A percentile compares a stretch with the other conserved stretches of the same genome.
Conservation (phyloP, 1,284 basidiomycete genomes). For the Microbotryomycetes sp. region DNA sequence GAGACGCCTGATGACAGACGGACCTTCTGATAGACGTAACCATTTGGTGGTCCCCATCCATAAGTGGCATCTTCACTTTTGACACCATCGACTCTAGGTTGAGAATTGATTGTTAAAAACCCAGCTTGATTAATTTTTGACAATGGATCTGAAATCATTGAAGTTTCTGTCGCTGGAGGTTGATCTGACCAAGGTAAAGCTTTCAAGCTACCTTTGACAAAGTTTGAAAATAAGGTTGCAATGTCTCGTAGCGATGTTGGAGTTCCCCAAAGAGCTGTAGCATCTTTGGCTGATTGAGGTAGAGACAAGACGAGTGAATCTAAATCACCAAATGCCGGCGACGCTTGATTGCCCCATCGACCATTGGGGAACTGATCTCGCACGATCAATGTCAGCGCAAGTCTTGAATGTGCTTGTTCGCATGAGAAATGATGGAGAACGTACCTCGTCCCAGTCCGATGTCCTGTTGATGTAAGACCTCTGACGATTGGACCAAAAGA, state of each 20-base stretch:
- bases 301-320: slow-evolving; percentile 25
- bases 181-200: slow-evolving; percentile 85
- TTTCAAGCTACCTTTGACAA: slow-evolving; percentile 55
- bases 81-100: slow-evolving; percentile 82
- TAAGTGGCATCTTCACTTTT: slow-evolving; percentile 57
- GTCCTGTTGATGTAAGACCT: slow-evolving; percentile 84
- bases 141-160: slow-evolving; percentile 70
- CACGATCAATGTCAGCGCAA: slow-evolving; percentile 26
- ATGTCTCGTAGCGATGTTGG: slow-evolving; percentile 67
- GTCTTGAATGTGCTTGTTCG: neutral
- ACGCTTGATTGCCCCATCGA: slow-evolving; percentile 46
- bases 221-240: slow-evolving; percentile 65
- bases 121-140: slow-evolving; percentile 65
- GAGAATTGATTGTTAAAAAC: slow-evolving; percentile 96
- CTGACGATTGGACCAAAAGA: slow-evolving; percentile 90
- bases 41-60: slow-evolving; percentile 47
- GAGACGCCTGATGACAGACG: slow-evolving; percentile 1
- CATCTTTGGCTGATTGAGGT: slow-evolving; percentile 55
- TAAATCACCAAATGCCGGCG: slow-evolving; percentile 45
- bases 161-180: slow-evolving; percentile 78
- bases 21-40: slow-evolving; percentile 48
- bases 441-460: slow-evolving; percentile 37
- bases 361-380: slow-evolving; percentile 48
- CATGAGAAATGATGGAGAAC: neutral
- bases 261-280: slow-evolving; percentile 70